Evolutionary conservation across 345 rosid species (phyloP), one percentile per base, ranked within the genome.

Genomic region (Eucalyptus albens): DNA sequence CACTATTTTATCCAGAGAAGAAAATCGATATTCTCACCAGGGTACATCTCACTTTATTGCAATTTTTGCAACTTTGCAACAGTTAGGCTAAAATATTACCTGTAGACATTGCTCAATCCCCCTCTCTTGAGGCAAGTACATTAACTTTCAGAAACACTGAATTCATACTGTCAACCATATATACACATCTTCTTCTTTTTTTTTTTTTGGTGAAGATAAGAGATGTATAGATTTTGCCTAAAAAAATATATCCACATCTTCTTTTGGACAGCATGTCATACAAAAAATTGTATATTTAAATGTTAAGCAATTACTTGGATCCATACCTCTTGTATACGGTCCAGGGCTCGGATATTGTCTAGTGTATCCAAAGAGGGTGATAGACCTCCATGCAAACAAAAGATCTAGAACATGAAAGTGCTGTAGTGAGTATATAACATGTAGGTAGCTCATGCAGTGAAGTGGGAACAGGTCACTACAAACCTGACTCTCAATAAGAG

Each of bases 361-460:
- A 97, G 92, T 21, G 97, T 96, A 93, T 97, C 99, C 92, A 97
- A 90, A 90, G 99, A 97, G 69, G 98, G 98, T 82, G 99, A 97
- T 62, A 97, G 96, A 65, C 99, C 99, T 89, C 99, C 99, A 90
- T 97, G 99, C 94, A 97, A 96, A 93, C 99, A 97, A 94, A 97
- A 97, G 90, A 97, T 91, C 99, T 97, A 69, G 87, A 62, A 90
- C 44, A 87, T 65, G 86, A 59, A 3, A 50, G 31, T 77, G 50
- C 14, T 51, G 53, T 81, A 59, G 37, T 92, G 86, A 90, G 89
- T 86, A 29, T 14, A 44, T 37, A 44, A 24, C 45, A 83, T 53
- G 85, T 77, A 77, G 47, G 85, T 55, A 82, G 86, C 59, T 88
- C 69, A 49, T 77, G 67, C n/a, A 85, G 59, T 27, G 26, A 90